These are phyloP conservation scores for Neurospora intermedia DNA, from an alignment of 495 filamentous ascomycete genomes.

Conservation along the genomic window DNA sequence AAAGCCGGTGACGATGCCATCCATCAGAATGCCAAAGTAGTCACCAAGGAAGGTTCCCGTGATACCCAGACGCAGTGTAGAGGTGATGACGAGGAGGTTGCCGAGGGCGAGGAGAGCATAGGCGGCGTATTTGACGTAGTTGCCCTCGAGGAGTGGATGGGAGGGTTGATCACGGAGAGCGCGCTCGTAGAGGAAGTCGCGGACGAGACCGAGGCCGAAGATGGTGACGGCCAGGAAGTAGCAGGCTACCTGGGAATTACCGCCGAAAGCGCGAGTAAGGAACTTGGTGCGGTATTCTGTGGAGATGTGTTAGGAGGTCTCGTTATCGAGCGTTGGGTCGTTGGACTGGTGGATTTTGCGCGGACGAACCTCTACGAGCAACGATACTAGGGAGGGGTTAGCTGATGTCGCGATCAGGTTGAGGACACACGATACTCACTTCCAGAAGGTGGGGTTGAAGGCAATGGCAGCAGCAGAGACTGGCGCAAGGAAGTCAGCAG, in stretches of 20 bases:
- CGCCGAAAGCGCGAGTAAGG: constrained; percentile 77
- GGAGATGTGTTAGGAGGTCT: constrained; percentile 3
- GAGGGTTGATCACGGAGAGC: constrained; percentile 71
- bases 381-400: constrained; percentile 37
- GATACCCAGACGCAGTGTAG: constrained; percentile 86
- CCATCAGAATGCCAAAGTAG: constrained; percentile 98
- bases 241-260: constrained; percentile 71
- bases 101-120: constrained; percentile 61
- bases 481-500: constrained; percentile 21
- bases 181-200: constrained; percentile 66
- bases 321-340: not conserved
- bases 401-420: not conserved
- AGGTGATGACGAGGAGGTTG: constrained; percentile 76
- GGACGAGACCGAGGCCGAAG: constrained; percentile 81
- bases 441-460: constrained; percentile 76
- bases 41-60: constrained; percentile 96
- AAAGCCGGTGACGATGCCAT: constrained; percentile 82
- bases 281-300: constrained; percentile 84
- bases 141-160: constrained; percentile 47
- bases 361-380: constrained; percentile 51
- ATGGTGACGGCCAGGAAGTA: constrained; percentile 82
- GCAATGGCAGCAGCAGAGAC: constrained; percentile 57
- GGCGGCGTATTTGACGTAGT: constrained; percentile 44
- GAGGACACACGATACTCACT: constrained; percentile 39
- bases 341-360: not conserved